Percentiles rank a stretch among this genome's conserved stretches.
phyloP scores from a whole-genome alignment of 2,329 filamentous ascomycete species.

The Stachybotrys chlorohalonatus region DNA sequence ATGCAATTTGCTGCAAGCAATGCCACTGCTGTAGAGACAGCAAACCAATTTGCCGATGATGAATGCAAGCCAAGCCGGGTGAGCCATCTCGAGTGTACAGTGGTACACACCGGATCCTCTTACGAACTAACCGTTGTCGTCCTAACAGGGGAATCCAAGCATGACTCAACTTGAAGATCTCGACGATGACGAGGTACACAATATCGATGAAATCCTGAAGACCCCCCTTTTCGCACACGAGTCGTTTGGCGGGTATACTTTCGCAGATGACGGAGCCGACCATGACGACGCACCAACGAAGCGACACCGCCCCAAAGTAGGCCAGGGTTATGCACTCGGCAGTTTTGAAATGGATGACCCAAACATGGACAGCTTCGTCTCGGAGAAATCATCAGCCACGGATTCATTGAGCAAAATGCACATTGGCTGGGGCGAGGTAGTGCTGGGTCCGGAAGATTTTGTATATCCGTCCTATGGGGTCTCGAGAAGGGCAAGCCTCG shows the following conservation, averaged over 20 bases:
- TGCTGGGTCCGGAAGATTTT: constrained; percentile 23
- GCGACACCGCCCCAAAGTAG: constrained; percentile 5
- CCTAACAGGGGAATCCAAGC: background rate
- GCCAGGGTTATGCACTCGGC: constrained; percentile 8
- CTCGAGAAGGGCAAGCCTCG: constrained; percentile 23
- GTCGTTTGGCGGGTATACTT: constrained; percentile 30
- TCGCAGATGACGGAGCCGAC: constrained; percentile 21
- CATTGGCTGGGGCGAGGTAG: constrained; percentile 31
- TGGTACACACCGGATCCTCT: background rate
- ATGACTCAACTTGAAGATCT: background rate
- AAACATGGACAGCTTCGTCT: constrained; percentile 39
- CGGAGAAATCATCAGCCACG: constrained; percentile 32
- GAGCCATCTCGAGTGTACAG: constrained; percentile 1
- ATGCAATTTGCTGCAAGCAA: constrained; percentile 27
- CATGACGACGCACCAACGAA: constrained; percentile 14
- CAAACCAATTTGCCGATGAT: constrained; percentile 34
- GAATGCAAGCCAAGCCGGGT: constrained; percentile 27
- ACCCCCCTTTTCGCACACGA: constrained; percentile 40
- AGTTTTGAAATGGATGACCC: constrained; percentile 34
- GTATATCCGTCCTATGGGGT: constrained; percentile 25
- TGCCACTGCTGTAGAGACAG: constrained; percentile 29
- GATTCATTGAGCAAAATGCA: constrained; percentile 36
- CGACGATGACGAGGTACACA: constrained; percentile 4
- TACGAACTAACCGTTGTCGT: background rate
- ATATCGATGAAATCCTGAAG: constrained; percentile 11